These are phyloP conservation scores for Colletotrichum sp. DNA, from an alignment of 2,329 filamentous ascomycete species.

Conservation along the genomic window DNA sequence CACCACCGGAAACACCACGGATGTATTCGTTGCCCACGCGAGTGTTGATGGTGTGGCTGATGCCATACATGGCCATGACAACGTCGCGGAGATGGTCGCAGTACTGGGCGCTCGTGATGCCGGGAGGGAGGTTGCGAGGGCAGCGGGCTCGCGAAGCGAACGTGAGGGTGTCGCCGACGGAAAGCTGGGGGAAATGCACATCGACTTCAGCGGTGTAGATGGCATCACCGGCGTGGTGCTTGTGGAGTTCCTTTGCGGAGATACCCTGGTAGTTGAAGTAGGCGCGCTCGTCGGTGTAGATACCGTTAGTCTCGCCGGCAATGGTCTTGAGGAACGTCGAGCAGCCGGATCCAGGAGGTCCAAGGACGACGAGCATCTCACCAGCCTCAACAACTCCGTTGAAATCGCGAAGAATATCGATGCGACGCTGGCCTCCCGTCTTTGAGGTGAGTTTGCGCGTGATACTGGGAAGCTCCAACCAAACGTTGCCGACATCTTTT, in stretches of 20 bases:
- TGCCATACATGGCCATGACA: slow-evolving; percentile 58
- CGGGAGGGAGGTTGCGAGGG: slow-evolving; percentile 50
- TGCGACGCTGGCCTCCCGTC: slow-evolving; percentile 30
- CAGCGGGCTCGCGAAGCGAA: slow-evolving; percentile 62
- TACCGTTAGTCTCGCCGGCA: slow-evolving; percentile 67
- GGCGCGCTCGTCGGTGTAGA: slow-evolving; percentile 36
- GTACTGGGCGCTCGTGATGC: slow-evolving; percentile 43
- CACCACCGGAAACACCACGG: slow-evolving; percentile 58
- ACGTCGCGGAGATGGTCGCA: slow-evolving; percentile 55
- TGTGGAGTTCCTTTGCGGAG: slow-evolving; percentile 11
- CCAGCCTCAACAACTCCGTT: slow-evolving; percentile 57
- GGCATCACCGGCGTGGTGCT: slow-evolving; percentile 56
- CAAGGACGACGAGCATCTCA: slow-evolving; percentile 62
- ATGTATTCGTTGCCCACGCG: slow-evolving; percentile 60
- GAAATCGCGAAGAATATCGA: slow-evolving; percentile 54
- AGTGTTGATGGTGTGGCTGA: slow-evolving; percentile 58
- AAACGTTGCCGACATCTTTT: slow-evolving; percentile 43
- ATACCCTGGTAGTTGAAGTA: slow-evolving; percentile 21
- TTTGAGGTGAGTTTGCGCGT: slow-evolving; percentile 33
- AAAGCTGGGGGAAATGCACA: slow-evolving; percentile 63
- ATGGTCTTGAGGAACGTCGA: slow-evolving; percentile 72
- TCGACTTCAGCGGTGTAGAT: slow-evolving; percentile 72
- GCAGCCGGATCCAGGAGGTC: slow-evolving; percentile 60
- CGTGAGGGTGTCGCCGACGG: slow-evolving; percentile 64
- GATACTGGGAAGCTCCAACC: slow-evolving; percentile 29